Evolutionary conservation across 257 asterid species (phyloP), one percentile per base, ranked within the genome.

Genomic region (Solanum sejunctum): DNA sequence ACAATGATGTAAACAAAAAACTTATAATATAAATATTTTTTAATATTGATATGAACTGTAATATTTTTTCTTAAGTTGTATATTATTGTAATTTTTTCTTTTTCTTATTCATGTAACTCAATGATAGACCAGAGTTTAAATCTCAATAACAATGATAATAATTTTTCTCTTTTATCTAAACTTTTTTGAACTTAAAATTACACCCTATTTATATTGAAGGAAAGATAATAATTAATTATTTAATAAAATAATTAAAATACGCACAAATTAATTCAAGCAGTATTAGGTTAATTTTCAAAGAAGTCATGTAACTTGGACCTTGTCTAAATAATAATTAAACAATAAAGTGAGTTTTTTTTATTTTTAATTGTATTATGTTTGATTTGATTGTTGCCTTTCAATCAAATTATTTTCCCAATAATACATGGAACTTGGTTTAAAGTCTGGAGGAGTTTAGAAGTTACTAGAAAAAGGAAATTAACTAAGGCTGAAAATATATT

Each of bases 251-350:
- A 1, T 72, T 7, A 0, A 43, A 1, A n/a, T 12, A 3, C 0
- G 4, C 17, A 1, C 2, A 10, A 17, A 1, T 0, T 15, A 0
- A 32, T 0, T 16, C 3, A 1, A 0, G 4, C 0, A 39, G 36
- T 26, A 66, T 13, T 49, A 45, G 13, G 43, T 23, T 8, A 21
- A 8, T 21, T 75, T 75, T 71, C 51, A 15, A 21, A 75, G 23
- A 23, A 8, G 13, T 75, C 43, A 23, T 1, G 82, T 51, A 28
- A 9, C n/a, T 75, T 75, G 41, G 1, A 23, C 61, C 81, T 23
- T 49, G 23, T 75, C 60, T 3, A 73, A 47, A 23, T 45, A n/a
- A 73, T 43, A 64, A 26, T 51, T 21, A 10, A 21, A 21, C 16
- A 32, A 67, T 15, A 7, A 15, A 21, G 8, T 75, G 13, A 21